Percentiles rank a stretch among this genome's conserved stretches.
Conservation (phyloP, 352 stramenopile genomes). For the Globisporangium orthogonon region DNA sequence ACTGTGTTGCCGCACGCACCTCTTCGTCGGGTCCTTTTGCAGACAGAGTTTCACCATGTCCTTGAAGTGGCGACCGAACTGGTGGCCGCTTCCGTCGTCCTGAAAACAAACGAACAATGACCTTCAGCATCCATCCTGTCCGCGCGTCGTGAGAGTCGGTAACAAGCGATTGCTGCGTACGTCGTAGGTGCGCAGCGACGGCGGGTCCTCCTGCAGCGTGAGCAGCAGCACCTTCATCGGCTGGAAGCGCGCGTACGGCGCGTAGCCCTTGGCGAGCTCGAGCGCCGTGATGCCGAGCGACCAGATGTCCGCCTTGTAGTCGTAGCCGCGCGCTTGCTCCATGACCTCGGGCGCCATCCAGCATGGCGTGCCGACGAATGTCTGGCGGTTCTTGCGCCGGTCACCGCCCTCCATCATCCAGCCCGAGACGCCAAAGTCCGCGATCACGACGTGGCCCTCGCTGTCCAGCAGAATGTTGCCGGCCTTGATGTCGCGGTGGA, state of each 20-base stretch:
- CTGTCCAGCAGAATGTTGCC: slow-evolving; percentile 96
- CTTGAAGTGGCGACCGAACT: slow-evolving; percentile 85
- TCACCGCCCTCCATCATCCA: slow-evolving; percentile 97
- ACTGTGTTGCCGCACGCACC: slow-evolving; percentile 31
- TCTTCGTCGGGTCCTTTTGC: slow-evolving; percentile 84
- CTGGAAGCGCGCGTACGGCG: slow-evolving; percentile 96
- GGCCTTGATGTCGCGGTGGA: slow-evolving; percentile 98
- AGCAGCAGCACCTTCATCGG: slow-evolving; percentile 98
- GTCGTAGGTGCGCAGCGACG: slow-evolving; percentile 87
- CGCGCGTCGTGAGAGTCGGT: neutral
- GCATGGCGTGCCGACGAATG: slow-evolving; percentile 98
- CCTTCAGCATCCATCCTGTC: neutral
- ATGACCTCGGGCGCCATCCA: slow-evolving; percentile 95
- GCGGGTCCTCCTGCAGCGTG: slow-evolving; percentile 96
- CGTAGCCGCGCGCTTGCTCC: slow-evolving; percentile 87
- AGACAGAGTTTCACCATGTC: slow-evolving; percentile 87
- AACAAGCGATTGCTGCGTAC: slow-evolving; percentile 18
- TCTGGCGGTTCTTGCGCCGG: slow-evolving; percentile 92
- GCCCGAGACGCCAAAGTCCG: slow-evolving; percentile 98
- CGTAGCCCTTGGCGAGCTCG: slow-evolving; percentile 98
- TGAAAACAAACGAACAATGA: slow-evolving; percentile 14
- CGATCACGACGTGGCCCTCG: slow-evolving; percentile 94
- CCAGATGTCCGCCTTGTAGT: slow-evolving; percentile 99
- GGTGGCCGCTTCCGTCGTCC: slow-evolving; percentile 77
- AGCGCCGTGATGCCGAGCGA: slow-evolving; percentile 98